Evolutionary conservation across 331 rosid species (phyloP).

Genomic region (Telfairia occidentalis): DNA sequence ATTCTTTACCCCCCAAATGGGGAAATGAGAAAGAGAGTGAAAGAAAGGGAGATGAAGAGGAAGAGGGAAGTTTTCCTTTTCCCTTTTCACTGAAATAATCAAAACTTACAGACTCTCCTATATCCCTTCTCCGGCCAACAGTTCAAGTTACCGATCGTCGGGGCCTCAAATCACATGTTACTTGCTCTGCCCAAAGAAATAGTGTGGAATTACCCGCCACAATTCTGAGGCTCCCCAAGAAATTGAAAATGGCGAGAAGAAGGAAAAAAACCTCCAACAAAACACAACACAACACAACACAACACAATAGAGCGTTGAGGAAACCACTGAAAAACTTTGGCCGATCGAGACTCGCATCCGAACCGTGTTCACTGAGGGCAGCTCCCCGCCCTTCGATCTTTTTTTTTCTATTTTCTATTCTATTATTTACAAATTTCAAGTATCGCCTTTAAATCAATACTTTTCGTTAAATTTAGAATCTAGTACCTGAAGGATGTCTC

Average conservation of each 20-base stretch:
- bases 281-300: no score
- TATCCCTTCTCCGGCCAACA: not conserved
- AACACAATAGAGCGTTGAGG: not conserved
- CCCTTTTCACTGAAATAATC: not conserved
- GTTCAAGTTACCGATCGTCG: not conserved
- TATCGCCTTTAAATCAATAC: no score
- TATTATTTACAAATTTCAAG: not conserved
- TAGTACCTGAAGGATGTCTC: no score
- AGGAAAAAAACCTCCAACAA: no score
- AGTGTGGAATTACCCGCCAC: not conserved
- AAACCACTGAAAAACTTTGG: not conserved
- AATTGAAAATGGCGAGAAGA: not conserved
- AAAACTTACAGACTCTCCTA: not conserved
- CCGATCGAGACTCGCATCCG: not conserved
- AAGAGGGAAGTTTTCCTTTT: constrained; percentile 1
- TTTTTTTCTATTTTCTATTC: not conserved
- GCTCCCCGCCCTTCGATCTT: not conserved
- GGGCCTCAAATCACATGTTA: not conserved
- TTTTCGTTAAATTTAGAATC: no score
- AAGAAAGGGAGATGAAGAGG: constrained; percentile 30
- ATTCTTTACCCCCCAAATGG: not conserved
- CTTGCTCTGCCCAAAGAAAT: not conserved
- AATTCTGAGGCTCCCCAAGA: not conserved
- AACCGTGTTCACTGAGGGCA: not conserved
- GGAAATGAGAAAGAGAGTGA: not conserved